phyloP scores from a whole-genome alignment of 2,329 filamentous ascomycete species.

The Cordyceps cicadae region DNA sequence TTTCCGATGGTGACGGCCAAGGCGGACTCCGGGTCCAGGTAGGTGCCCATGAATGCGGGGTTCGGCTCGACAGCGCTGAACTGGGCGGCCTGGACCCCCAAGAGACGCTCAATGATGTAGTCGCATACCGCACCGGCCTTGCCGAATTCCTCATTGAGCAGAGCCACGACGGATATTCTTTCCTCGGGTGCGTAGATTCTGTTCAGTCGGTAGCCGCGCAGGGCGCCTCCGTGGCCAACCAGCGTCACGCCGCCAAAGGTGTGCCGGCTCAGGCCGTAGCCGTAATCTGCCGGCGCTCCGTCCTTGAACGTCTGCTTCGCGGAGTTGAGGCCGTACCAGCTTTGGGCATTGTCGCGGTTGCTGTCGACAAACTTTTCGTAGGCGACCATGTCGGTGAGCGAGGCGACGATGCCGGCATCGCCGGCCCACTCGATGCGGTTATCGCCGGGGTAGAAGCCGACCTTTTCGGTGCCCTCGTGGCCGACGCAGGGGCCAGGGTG shows the following conservation, averaged over 20 bases:
- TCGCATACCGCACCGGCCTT: constrained; percentile 20
- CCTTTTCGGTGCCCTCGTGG: constrained; percentile 32
- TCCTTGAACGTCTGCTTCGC: constrained; percentile 22
- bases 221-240: constrained; percentile 32
- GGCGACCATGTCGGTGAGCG: constrained; percentile 36
- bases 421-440: constrained; percentile 39
- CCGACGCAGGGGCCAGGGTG: constrained; percentile 34
- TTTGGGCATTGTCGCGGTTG: constrained; percentile 22
- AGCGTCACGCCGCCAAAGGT: constrained; percentile 20
- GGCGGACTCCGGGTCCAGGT: constrained; percentile 29
- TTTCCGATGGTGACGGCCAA: constrained; percentile 23
- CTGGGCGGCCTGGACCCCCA: constrained; percentile 19
- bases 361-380: constrained; percentile 34
- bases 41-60: constrained; percentile 26
- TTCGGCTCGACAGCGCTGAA: constrained; percentile 10
- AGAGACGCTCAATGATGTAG: constrained; percentile 23
- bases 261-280: constrained; percentile 26
- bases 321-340: constrained; percentile 22
- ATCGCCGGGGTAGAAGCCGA: constrained; percentile 27
- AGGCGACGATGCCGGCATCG: constrained; percentile 35
- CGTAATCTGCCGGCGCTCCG: constrained; percentile 27
- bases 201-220: constrained; percentile 31
- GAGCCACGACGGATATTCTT: constrained; percentile 29
- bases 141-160: constrained; percentile 31
- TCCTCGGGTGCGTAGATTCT: constrained; percentile 27